A percentile compares a stretch with the other conserved stretches of the same genome.
phyloP scores from a whole-genome alignment of 2,329 filamentous ascomycete genomes.

The Ophiostoma montium region DNA sequence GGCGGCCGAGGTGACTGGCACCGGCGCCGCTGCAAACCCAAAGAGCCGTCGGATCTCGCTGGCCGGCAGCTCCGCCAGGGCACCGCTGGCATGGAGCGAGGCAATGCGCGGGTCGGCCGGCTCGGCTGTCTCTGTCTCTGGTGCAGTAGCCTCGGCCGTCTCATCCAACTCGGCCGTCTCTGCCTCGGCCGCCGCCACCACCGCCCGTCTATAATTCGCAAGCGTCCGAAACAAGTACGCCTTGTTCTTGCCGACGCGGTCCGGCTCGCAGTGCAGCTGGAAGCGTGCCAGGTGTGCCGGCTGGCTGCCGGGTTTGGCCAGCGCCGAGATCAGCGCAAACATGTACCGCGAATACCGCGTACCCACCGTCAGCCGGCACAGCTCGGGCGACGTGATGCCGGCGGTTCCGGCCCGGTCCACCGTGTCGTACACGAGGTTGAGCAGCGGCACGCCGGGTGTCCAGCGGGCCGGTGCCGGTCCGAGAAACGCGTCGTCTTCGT shows the following conservation, averaged over 20 bases:
- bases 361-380: constrained; percentile 23
- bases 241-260: constrained; percentile 26
- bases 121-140: neutral
- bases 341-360: constrained; percentile 23
- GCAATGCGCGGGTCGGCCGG: neutral
- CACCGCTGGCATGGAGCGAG: neutral
- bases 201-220: neutral
- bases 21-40: neutral
- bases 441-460: constrained; percentile 12
- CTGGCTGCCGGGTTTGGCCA: constrained; percentile 23
- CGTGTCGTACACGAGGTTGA: constrained; percentile 22
- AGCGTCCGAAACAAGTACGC: constrained; percentile 24
- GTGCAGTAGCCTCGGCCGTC: neutral
- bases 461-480: neutral
- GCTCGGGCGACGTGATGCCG: constrained; percentile 23
- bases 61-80: neutral
- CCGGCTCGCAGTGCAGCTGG: constrained; percentile 23
- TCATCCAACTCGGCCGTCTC: neutral
- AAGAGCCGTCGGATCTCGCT: neutral
- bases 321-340: constrained; percentile 18
- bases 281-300: constrained; percentile 26
- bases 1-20: neutral
- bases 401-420: constrained; percentile 19
- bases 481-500: constrained; percentile 3
- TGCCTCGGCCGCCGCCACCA: neutral